Percentiles rank a stretch among this genome's conserved stretches.
phyloP scores from a whole-genome alignment of 1,284 basidiomycete genomes.

The Tylopilus orsonianus region DNA sequence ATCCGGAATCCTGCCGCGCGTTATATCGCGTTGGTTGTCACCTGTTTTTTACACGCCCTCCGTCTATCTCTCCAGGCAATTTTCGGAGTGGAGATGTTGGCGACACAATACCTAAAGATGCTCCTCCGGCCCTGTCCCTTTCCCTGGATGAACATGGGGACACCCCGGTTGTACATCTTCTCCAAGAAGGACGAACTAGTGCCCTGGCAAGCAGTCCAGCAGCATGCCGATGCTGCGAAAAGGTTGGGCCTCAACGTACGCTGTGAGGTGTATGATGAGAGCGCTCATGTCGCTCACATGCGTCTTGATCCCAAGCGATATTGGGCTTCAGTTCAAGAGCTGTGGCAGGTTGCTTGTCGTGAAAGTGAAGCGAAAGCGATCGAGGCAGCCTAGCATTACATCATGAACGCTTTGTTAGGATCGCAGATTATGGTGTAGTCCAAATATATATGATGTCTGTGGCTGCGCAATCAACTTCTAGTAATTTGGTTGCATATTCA shows the following conservation, averaged over 20 bases:
- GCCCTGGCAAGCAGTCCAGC: constrained; percentile 41
- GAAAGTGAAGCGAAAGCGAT: background rate
- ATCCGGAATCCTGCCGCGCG: constrained; percentile 40
- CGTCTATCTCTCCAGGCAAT: constrained; percentile 8
- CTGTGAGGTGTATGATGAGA: constrained; percentile 45
- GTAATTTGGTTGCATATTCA: too few species aligned
- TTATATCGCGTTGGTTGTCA: constrained; percentile 19
- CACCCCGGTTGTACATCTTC: constrained; percentile 55
- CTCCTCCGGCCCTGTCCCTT: constrained; percentile 40
- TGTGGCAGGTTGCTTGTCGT: constrained; percentile 27
- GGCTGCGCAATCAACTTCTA: too few species aligned
- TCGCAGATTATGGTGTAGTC: background rate
- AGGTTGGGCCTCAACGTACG: constrained; percentile 38
- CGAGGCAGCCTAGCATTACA: background rate
- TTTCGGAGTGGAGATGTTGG: constrained; percentile 19
- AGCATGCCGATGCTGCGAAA: constrained; percentile 40
- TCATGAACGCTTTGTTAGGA: background rate
- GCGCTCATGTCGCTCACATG: constrained; percentile 57
- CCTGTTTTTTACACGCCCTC: constrained; percentile 27
- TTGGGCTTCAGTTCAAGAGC: constrained; percentile 23
- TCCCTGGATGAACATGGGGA: constrained; percentile 44
- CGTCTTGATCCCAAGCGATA: constrained; percentile 42
- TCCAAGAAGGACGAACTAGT: constrained; percentile 51
- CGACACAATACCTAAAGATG: constrained; percentile 28
- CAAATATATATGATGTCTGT: background rate